phyloP scores from a whole-genome alignment of 1,284 basidiomycete genomes.

The Stygiomarasmius scandens region DNA sequence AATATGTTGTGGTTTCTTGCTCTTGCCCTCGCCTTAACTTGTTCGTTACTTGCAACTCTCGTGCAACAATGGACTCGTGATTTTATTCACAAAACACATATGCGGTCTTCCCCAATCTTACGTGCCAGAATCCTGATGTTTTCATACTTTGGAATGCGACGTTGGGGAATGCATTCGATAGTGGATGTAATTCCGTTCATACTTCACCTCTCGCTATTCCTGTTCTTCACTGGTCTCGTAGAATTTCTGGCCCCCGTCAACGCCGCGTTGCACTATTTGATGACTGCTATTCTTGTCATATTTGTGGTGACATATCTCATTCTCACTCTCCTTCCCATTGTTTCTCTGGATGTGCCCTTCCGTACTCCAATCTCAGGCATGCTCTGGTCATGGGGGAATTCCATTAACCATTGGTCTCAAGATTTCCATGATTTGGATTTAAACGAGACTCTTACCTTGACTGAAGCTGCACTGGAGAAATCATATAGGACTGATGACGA shows the following conservation, averaged over 20 bases:
- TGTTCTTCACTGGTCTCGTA: conserved; percentile 4
- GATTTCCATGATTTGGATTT: neutral
- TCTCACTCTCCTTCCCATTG: neutral
- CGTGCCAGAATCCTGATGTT: neutral
- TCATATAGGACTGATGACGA: neutral
- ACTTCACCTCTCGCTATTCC: conserved; percentile 10
- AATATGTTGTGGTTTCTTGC: conserved; percentile 13
- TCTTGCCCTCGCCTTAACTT: conserved; percentile 4
- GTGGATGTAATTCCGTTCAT: conserved; percentile 13
- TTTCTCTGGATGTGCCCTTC: neutral
- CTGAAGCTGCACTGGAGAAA: neutral
- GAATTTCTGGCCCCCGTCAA: conserved; percentile 13
- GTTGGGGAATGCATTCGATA: conserved; percentile 10
- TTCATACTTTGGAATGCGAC: conserved; percentile 12
- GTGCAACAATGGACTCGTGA: conserved; percentile 1
- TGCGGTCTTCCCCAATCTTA: neutral
- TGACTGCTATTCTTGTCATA: neutral
- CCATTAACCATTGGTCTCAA: neutral
- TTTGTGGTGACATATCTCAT: neutral
- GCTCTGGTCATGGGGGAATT: neutral
- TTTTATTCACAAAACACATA: neutral
- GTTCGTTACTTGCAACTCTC: conserved; percentile 9
- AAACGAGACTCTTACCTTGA: neutral
- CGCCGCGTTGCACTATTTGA: neutral
- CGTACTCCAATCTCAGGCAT: neutral